These are phyloP conservation scores for Syzygium malaccense DNA, from an alignment of 441 rosid species.

Conservation along the genomic window DNA sequence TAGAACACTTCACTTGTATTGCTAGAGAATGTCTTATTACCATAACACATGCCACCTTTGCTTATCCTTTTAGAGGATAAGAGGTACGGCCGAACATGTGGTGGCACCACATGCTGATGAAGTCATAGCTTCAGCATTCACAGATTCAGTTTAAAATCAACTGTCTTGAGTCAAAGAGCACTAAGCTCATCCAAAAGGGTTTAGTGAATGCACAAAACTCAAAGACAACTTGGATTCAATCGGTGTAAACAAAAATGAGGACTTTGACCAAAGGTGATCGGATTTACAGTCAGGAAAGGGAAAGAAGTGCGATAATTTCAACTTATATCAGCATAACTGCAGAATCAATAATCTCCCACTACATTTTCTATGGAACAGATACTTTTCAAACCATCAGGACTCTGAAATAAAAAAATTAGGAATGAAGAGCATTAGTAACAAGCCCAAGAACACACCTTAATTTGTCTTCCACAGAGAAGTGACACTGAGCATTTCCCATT, in stretches of 20 bases:
- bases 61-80: not conserved
- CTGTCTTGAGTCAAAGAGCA: not conserved
- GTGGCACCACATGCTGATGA: not conserved
- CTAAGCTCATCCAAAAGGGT: not conserved
- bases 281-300: not conserved
- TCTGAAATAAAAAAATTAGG: not conserved
- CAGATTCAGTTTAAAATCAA: not conserved
- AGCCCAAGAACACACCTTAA: conserved; percentile 45
- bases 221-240: not conserved
- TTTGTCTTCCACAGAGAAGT: too few species aligned
- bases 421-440: not conserved
- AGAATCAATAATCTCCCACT: not conserved
- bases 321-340: not conserved
- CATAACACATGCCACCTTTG: not conserved
- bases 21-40: not conserved
- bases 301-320: not conserved
- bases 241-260: not conserved
- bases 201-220: not conserved
- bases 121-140: not conserved
- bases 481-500: too few species aligned
- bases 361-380: not conserved
- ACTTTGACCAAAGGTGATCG: not conserved
- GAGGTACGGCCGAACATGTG: not conserved
- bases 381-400: not conserved
- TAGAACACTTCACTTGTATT: too few species aligned